Base-by-base conservation (phyloP, 2,329 filamentous ascomycete species). In the Apiospora rasikravindrae region DNA sequence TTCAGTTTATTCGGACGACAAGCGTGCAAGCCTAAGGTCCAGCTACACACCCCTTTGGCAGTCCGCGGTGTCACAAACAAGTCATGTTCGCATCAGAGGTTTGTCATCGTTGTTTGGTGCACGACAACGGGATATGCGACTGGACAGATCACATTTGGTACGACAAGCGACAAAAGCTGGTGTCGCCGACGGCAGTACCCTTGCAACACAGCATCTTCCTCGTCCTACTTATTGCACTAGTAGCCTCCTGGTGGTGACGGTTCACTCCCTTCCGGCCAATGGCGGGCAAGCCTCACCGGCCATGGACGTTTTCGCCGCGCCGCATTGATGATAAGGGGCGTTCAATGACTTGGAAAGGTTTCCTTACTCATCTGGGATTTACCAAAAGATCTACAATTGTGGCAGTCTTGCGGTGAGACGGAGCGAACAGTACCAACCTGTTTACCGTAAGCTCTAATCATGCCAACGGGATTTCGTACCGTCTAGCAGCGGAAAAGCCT, bases 1-100 rank as follows among this genome's bases (percentile, higher is more conserved):
- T n/a, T n/a, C 33, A 64, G 33, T 64, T 40, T 64, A 64, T 64
- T 64, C 33, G 22, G 57, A 64, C 57, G 57, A 64, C 57, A 64
- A 64, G 57, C 10, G 16, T 64, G 45, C 22, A 51, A 49, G 49
- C 49, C 49, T 51, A 24, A 13, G 16, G 57, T n/a, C 8, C 33
- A 64, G 29, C 33, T n/a, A 33, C 57, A 40, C 33, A 22, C 29
- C 33, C 33, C 19, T 64, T 64, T 37, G 8, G 57, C 57, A 11
- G 33, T 4, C 33, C 8, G 22, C 8, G 57, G 57, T 40, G 14
- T 57, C 57, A 40, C 57, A 64, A 24, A 40, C 33, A 64, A 64
- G 57, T 64, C 33, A 64, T 64, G 57, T 40, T 40, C 19, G 22
- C 57, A 64, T 64, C 57, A 64, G 57, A 40, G 57, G 57, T n/a